Evolutionary conservation across 345 rosid species (phyloP).

Genomic region (Triadica sebifera): DNA sequence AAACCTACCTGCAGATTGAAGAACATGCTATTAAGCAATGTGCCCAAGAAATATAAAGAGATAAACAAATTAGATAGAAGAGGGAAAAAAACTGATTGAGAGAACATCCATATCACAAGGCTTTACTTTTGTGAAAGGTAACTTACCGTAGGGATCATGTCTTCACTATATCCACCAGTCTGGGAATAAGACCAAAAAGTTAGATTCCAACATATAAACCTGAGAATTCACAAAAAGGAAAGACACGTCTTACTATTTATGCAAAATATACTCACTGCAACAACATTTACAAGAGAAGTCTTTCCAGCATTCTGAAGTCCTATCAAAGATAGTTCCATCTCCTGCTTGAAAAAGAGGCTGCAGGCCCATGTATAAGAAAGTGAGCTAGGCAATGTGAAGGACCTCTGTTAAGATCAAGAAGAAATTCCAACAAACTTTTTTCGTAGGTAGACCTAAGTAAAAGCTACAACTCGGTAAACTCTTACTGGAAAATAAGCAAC

Average conservation of each 20-base stretch:
- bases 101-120: neutral
- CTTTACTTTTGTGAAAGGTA: neutral
- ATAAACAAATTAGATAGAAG: no score
- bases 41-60: neutral
- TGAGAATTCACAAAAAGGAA: constrained; percentile 1
- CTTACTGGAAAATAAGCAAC: neutral
- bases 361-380: neutral
- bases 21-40: neutral
- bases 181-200: constrained; percentile 22
- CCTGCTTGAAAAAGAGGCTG: constrained; percentile 80
- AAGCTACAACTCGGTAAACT: neutral
- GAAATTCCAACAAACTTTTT: neutral
- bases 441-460: neutral
- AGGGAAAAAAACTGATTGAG: no score
- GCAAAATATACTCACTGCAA: constrained; percentile 52
- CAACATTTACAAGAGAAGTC: constrained; percentile 77
- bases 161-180: constrained; percentile 93
- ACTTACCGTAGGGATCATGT: constrained; percentile 80
- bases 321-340: constrained; percentile 76
- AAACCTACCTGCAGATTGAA: constrained; percentile 61
- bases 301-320: constrained; percentile 89
- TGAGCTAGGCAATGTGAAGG: no score
- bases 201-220: neutral
- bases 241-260: neutral
- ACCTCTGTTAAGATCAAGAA: constrained; percentile 17